phyloP scores from a whole-genome alignment of 345 rosid species.

The Gossypium anomalum region DNA sequence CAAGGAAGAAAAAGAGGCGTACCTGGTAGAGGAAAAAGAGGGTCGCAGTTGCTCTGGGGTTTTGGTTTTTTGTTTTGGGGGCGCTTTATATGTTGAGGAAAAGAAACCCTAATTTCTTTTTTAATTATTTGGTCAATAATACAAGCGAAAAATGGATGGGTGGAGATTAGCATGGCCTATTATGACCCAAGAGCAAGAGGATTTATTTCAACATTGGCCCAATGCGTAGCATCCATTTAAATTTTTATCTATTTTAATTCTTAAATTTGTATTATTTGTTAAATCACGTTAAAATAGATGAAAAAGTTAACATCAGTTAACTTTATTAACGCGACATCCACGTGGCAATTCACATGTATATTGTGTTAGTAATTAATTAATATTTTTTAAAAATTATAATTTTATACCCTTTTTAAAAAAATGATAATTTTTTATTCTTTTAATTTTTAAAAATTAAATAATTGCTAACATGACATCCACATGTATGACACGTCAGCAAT shows the following conservation, averaged over 20 bases:
- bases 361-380: too few relatives aligned
- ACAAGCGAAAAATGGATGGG: neutral
- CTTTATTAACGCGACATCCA: rapidly evolving
- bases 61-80: neutral
- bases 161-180: neutral
- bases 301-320: too few relatives aligned
- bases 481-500: rapidly evolving
- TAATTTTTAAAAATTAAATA: too few relatives aligned
- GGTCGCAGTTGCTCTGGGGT: neutral
- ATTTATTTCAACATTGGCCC: neutral
- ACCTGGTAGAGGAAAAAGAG: neutral
- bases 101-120: neutral
- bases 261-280: too few relatives aligned
- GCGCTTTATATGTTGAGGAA: neutral
- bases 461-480: too few relatives aligned
- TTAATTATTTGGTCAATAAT: neutral
- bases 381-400: too few relatives aligned
- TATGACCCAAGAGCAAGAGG: neutral
- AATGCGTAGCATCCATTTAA: too few relatives aligned
- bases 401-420: too few relatives aligned
- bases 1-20: neutral
- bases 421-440: too few relatives aligned
- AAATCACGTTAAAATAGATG: too few relatives aligned
- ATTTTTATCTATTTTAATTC: too few relatives aligned
- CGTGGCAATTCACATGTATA: rapidly evolving